A percentile compares a stretch with the other conserved stretches of the same genome.
Conservation (phyloP, 176 grass and related monocot species). For the Zoysia pacifica region DNA sequence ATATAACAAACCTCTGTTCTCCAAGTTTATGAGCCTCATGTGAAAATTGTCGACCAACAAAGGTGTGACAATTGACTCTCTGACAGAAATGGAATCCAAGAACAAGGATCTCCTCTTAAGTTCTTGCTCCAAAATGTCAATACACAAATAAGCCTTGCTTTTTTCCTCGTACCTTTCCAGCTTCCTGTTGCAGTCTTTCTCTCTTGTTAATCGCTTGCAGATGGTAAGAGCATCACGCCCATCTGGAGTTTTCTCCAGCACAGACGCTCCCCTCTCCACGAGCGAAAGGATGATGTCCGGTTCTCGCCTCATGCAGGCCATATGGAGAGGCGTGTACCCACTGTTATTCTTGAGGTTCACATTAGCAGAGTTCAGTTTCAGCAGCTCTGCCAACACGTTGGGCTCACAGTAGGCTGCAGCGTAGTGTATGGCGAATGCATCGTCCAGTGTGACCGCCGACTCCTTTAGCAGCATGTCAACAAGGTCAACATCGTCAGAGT, state of each 20-base stretch:
- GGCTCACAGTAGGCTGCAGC: slow-evolving; percentile 69
- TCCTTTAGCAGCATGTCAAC: slow-evolving; percentile 59
- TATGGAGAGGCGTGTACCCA: slow-evolving; percentile 62
- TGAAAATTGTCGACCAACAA: slow-evolving; percentile 66
- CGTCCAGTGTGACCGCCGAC: slow-evolving; percentile 59
- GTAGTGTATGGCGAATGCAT: slow-evolving; percentile 67
- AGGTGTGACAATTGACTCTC: slow-evolving; percentile 54
- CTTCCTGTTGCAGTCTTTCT: slow-evolving; percentile 56
- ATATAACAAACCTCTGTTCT: slow-evolving; percentile 69
- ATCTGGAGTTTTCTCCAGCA: slow-evolving; percentile 51
- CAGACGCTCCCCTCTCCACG: slow-evolving; percentile 60
- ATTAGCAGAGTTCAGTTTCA: slow-evolving; percentile 55
- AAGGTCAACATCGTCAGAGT: slow-evolving; percentile 65
- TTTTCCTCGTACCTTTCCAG: slow-evolving; percentile 44
- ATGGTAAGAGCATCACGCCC: slow-evolving; percentile 60
- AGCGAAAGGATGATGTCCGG: slow-evolving; percentile 67
- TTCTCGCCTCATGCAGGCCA: slow-evolving; percentile 73
- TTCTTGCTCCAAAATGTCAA: slow-evolving; percentile 65
- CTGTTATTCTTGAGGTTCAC: slow-evolving; percentile 60
- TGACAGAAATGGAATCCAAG: slow-evolving; percentile 15
- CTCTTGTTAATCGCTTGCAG: slow-evolving; percentile 68
- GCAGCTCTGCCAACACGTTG: slow-evolving; percentile 52
- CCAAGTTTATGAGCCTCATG: slow-evolving; percentile 66
- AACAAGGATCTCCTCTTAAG: slow-evolving; percentile 47
- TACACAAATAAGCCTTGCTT: slow-evolving; percentile 73